phyloP scores from a whole-genome alignment of 2,329 filamentous ascomycete genomes.

The Pleurostoma richardsiae region DNA sequence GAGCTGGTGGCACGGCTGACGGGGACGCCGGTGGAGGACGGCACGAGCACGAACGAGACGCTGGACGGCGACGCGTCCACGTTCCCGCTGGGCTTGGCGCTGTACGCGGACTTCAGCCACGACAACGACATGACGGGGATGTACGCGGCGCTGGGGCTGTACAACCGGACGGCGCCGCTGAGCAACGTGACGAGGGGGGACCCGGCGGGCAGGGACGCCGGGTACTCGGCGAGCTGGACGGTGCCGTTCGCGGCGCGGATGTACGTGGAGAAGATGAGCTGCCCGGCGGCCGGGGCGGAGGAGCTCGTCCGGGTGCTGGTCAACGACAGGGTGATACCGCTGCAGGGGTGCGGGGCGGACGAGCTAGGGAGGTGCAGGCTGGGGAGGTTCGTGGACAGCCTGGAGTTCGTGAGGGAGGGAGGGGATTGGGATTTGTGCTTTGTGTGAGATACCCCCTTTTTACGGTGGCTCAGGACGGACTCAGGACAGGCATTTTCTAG shows the following conservation, averaged over 20 bases:
- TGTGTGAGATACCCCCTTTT: slow-evolving; percentile 11
- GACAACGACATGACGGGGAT: slow-evolving; percentile 82
- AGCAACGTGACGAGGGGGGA: slow-evolving; percentile 44
- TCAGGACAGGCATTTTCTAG: too few relatives aligned
- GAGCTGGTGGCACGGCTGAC: slow-evolving; percentile 83
- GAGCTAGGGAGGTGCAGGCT: slow-evolving; percentile 65
- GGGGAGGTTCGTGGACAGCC: slow-evolving; percentile 64
- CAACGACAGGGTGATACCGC: slow-evolving; percentile 74
- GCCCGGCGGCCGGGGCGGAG: slow-evolving; percentile 40
- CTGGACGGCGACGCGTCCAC: slow-evolving; percentile 62
- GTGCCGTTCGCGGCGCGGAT: slow-evolving; percentile 78
- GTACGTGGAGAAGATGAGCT: slow-evolving; percentile 85
- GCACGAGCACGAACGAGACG: slow-evolving; percentile 73
- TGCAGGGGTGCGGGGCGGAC: slow-evolving; percentile 68
- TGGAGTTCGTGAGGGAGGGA: slow-evolving; percentile 67
- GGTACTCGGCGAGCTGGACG: slow-evolving; percentile 71
- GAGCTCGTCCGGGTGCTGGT: slow-evolving; percentile 75
- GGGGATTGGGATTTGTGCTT: slow-evolving; percentile 71
- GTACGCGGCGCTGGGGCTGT: slow-evolving; percentile 73
- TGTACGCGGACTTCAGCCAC: slow-evolving; percentile 90
- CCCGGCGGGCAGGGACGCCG: slow-evolving; percentile 45
- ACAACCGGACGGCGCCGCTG: slow-evolving; percentile 57
- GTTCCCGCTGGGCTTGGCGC: slow-evolving; percentile 63
- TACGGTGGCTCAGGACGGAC: too few relatives aligned
- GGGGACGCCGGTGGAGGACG: slow-evolving; percentile 59